phyloP scores from a whole-genome alignment of 2,329 filamentous ascomycete species.

The Talaromyces sp. region DNA sequence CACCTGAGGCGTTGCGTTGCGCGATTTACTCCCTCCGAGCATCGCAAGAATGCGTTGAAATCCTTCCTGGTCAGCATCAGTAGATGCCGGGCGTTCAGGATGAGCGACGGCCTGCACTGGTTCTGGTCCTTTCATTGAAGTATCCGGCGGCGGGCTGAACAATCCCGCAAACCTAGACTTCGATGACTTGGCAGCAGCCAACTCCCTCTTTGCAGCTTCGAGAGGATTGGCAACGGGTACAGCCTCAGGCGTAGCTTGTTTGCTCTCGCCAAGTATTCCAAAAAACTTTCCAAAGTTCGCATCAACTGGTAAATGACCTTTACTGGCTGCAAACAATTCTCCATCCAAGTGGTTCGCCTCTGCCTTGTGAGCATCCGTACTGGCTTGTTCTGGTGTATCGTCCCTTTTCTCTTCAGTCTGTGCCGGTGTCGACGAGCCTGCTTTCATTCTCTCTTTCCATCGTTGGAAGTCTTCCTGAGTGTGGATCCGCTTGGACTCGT shows the following conservation, averaged over 20 bases:
- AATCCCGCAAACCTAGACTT: conserved; percentile 88
- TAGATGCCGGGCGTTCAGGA: conserved; percentile 38
- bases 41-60: conserved; percentile 81
- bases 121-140: conserved; percentile 42
- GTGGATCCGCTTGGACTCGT: conserved; percentile 66
- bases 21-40: conserved; percentile 57
- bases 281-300: conserved; percentile 75
- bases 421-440: conserved; percentile 45
- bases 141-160: conserved; percentile 59
- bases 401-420: conserved; percentile 46
- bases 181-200: conserved; percentile 47
- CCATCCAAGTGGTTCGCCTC: conserved; percentile 42
- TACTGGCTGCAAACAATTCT: conserved; percentile 53
- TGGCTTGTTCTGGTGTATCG: conserved; percentile 23
- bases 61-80: conserved; percentile 73
- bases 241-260: conserved; percentile 36
- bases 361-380: conserved; percentile 31
- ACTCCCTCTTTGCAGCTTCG: conserved; percentile 42
- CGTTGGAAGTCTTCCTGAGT: conserved; percentile 90
- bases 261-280: conserved; percentile 54
- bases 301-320: conserved; percentile 62
- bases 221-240: conserved; percentile 35
- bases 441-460: conserved; percentile 90
- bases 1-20: conserved; percentile 44
- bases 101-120: conserved; percentile 22